Conservation (phyloP, 192 early-diverging fungal genomes). For the Coemansia sp. region DNA sequence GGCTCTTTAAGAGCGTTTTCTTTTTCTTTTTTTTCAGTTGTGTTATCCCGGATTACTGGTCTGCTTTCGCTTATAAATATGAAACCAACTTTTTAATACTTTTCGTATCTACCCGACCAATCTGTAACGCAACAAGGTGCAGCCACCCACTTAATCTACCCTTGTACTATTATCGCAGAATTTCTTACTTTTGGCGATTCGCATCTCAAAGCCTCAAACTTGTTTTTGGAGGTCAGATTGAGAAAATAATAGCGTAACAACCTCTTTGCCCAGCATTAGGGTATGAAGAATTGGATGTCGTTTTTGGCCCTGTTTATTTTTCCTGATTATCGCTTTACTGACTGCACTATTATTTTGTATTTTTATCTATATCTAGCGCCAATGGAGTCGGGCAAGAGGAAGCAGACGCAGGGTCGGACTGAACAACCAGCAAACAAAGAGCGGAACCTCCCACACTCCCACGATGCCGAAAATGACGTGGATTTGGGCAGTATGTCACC, state of each 20-base stretch:
- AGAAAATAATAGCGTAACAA: background rate
- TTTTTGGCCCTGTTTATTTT: background rate
- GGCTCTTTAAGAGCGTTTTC: too few species aligned
- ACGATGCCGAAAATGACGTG: background rate
- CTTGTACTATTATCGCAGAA: too few species aligned
- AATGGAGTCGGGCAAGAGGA: conserved; percentile 5
- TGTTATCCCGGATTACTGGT: too few species aligned
- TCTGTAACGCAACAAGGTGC: too few species aligned
- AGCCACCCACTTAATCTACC: too few species aligned
- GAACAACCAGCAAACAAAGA: background rate
- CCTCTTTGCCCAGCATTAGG: background rate
- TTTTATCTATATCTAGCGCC: background rate
- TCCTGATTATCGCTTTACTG: background rate
- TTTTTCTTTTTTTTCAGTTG: too few species aligned
- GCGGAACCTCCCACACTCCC: background rate
- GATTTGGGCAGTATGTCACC: conserved; percentile 32
- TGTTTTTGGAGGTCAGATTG: background rate
- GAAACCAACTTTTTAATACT: too few species aligned
- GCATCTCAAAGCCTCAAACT: background rate
- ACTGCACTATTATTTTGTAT: background rate
- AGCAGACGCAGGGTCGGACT: background rate
- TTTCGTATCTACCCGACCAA: too few species aligned
- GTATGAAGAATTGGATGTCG: background rate
- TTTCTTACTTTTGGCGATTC: background rate
- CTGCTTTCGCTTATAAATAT: too few species aligned